A percentile compares a stretch with the other conserved stretches of the same genome.
phyloP scores from a whole-genome alignment of 495 filamentous ascomycete species.

The Collariella sp. region DNA sequence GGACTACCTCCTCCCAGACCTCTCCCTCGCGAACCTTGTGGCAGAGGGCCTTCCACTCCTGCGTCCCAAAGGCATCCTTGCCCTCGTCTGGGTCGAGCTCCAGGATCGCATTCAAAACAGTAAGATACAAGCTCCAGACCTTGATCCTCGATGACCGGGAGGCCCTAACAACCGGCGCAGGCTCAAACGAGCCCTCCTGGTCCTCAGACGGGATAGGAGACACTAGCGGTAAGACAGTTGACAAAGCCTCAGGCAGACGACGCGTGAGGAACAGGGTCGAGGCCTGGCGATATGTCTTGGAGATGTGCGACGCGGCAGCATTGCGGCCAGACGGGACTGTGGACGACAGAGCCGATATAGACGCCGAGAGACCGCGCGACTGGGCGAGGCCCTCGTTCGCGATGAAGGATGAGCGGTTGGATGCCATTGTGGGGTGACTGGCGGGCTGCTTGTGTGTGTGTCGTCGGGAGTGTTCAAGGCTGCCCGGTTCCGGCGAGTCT shows the following conservation, averaged over 20 bases:
- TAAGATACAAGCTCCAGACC: slow-evolving; percentile 94
- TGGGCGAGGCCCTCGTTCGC: slow-evolving; percentile 19
- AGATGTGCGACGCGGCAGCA: slow-evolving; percentile 52
- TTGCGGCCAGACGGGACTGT: slow-evolving; percentile 45
- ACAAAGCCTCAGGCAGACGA: slow-evolving; percentile 79
- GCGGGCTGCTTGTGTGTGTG: neutral
- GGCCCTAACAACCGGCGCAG: slow-evolving; percentile 63
- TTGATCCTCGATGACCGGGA: slow-evolving; percentile 77
- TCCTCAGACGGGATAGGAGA: slow-evolving; percentile 30
- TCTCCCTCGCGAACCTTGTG: slow-evolving; percentile 74
- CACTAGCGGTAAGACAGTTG: slow-evolving; percentile 71
- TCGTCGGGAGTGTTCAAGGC: neutral
- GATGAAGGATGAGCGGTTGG: slow-evolving; percentile 26
- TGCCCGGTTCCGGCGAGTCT: neutral
- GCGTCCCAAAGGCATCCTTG: slow-evolving; percentile 71
- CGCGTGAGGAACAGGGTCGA: slow-evolving; percentile 88
- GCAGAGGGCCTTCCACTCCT: slow-evolving; percentile 72
- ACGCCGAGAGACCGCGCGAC: slow-evolving; percentile 31
- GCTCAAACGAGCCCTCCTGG: slow-evolving; percentile 28
- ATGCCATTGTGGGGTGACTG: slow-evolving; percentile 21
- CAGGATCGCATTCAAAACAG: slow-evolving; percentile 79
- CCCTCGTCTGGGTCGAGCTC: slow-evolving; percentile 87
- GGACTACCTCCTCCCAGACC: slow-evolving; percentile 87
- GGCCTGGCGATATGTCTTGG: slow-evolving; percentile 81
- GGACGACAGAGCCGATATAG: slow-evolving; percentile 39